These are phyloP conservation scores for Bondarzewia mesenterica DNA, from an alignment of 1,284 basidiomycete genomes.

Conservation along the genomic window DNA sequence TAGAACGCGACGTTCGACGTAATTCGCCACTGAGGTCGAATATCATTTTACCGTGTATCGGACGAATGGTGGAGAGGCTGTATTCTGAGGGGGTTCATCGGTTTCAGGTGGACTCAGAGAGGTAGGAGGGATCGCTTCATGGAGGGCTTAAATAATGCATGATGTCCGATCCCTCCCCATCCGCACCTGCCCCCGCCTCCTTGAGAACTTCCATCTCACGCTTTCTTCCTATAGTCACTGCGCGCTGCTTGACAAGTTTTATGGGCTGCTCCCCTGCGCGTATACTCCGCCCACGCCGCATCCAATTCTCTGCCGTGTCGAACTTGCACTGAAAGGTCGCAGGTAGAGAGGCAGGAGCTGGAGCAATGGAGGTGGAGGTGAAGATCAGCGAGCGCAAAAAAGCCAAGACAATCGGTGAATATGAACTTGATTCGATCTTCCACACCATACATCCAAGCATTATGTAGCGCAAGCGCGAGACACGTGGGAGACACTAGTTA, in stretches of 20 bases:
- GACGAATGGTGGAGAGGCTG: conserved; percentile 64
- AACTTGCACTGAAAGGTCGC: conserved; percentile 32
- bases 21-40: conserved; percentile 65
- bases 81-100: conserved; percentile 43
- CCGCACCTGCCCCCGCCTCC: conserved; percentile 21
- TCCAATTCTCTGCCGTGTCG: conserved; percentile 92
- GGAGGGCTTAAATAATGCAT: conserved; percentile 91
- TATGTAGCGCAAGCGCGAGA: conserved; percentile 83
- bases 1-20: conserved; percentile 85
- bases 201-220: conserved; percentile 75
- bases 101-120: conserved; percentile 26
- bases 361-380: neutral
- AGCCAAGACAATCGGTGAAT: conserved; percentile 79
- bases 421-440: conserved; percentile 92
- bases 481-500: conserved; percentile 74
- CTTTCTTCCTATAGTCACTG: conserved; percentile 76
- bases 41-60: conserved; percentile 76
- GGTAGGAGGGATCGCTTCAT: conserved; percentile 82
- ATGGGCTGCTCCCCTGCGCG: conserved; percentile 75
- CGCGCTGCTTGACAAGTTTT: conserved; percentile 85
- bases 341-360: neutral
- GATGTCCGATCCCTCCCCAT: conserved; percentile 37
- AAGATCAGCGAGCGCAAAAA: conserved; percentile 42
- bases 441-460: conserved; percentile 90
- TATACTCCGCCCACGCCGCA: conserved; percentile 78